phyloP scores from a whole-genome alignment of 352 stramenopile species.

The Peronospora belbahrii region DNA sequence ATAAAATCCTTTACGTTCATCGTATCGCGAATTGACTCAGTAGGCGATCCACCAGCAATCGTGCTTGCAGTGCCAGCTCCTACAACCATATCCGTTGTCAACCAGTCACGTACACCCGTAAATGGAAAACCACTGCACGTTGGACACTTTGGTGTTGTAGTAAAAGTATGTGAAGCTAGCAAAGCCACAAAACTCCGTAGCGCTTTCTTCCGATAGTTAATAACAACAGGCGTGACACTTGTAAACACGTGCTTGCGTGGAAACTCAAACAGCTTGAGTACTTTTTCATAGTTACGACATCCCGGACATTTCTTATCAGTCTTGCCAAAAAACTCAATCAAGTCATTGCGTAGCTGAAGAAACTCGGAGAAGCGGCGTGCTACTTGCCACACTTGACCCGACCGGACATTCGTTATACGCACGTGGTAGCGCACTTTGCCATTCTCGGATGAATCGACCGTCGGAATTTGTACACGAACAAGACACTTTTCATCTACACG shows the following conservation, averaged over 20 bases:
- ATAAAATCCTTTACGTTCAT: conserved; percentile 79
- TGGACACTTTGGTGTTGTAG: conserved; percentile 66
- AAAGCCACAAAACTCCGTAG: conserved; percentile 63
- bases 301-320: conserved; percentile 68
- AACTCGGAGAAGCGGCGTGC: conserved; percentile 79
- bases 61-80: neutral
- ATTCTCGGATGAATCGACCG: conserved; percentile 26
- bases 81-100: conserved; percentile 36
- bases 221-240: conserved; percentile 59
- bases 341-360: conserved; percentile 54
- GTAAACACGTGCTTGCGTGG: conserved; percentile 79
- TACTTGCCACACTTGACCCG: conserved; percentile 62
- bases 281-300: conserved; percentile 79
- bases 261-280: conserved; percentile 77
- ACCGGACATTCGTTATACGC: conserved; percentile 56
- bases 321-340: conserved; percentile 53
- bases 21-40: conserved; percentile 45
- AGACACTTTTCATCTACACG: conserved; percentile 62
- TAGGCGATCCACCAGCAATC: conserved; percentile 9
- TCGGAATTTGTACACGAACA: conserved; percentile 58
- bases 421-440: conserved; percentile 68
- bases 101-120: conserved; percentile 68
- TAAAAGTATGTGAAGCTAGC: conserved; percentile 78
- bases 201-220: conserved; percentile 78
- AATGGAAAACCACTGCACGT: conserved; percentile 71